Evolutionary conservation across 192 early-diverging fungal genomes (phyloP), one percentile per base, ranked within the genome.

Genomic region (Entomortierella parvispora): DNA sequence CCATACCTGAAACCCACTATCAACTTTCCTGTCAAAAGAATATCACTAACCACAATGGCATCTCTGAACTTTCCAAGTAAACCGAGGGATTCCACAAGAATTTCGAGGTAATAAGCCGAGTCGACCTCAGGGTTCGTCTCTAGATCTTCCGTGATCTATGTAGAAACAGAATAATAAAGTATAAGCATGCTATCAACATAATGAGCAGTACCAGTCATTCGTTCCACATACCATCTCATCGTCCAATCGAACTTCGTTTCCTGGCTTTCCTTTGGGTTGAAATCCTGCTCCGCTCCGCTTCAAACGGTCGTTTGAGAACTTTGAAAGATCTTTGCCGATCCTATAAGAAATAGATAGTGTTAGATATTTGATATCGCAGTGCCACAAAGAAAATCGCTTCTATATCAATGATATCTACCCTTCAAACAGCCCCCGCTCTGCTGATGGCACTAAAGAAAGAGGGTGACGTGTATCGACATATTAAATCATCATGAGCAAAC

Each of bases 61-160:
- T 82, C 79, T 32, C 81, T 85, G 62, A 86, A 75, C 69, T 84
- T 82, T 22, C 78, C 81, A 2, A 94, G 79, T 10, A 87, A 68
- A 6, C 83, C 84, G 17, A 94, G 80, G 23, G 90, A 87, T 65
- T 93, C 90, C 40, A 94, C 79, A 9, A 94, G 76, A 64, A 91
- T 92, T 74, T 93, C 93, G 31, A 94, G 87, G 45, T 92, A 92
- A 18, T 88, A 88, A 79, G 86, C 89, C 22, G 91, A 92, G 55
- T 94, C 91, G 0, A 90, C 87, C 60, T 94, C 93, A 5, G 91
- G 90, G 63, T 92, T 89, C 26, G 84, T 83, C 12, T 91, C 90
- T 8, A 83, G 34, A 53, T 85, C 82, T 80, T 92, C 83, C 60
- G 81, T 58, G 53, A 89, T 80, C 87, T 88, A 67, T 2, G 23